A percentile compares a stretch with the other conserved stretches of the same genome.
phyloP scores from a whole-genome alignment of 2,329 filamentous ascomycete genomes.

The Rutstroemia sp. region DNA sequence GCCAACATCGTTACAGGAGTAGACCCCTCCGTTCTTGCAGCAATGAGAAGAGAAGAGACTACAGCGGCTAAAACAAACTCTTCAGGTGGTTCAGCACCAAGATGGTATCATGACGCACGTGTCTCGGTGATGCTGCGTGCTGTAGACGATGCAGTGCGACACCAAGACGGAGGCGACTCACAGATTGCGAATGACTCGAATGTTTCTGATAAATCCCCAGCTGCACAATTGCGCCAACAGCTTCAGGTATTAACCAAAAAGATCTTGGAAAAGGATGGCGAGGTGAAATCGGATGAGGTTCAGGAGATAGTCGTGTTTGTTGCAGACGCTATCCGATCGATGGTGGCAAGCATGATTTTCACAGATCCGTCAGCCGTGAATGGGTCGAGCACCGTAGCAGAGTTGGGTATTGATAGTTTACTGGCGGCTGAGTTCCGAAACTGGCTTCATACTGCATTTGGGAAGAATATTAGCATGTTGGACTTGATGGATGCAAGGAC shows the following conservation, averaged over 20 bases:
- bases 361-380: background rate
- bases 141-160: background rate
- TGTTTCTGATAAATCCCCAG: background rate
- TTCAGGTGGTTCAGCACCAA: background rate
- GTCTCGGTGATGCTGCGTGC: background rate
- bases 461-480: conserved; percentile 1
- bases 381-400: background rate
- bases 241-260: background rate
- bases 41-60: background rate
- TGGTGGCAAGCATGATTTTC: background rate
- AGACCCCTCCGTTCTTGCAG: background rate
- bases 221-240: background rate
- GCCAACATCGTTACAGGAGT: background rate
- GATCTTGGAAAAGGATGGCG: background rate
- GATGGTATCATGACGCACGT: background rate
- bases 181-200: background rate
- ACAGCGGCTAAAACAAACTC: background rate
- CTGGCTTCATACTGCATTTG: conserved; percentile 6
- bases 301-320: background rate
- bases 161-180: background rate
- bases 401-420: conserved; percentile 14
- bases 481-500: conserved; percentile 1
- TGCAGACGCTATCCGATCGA: background rate
- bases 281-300: background rate
- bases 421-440: conserved; percentile 15